phyloP scores from a whole-genome alignment of 2,329 filamentous ascomycete species.

The Kalmusia sp. region DNA sequence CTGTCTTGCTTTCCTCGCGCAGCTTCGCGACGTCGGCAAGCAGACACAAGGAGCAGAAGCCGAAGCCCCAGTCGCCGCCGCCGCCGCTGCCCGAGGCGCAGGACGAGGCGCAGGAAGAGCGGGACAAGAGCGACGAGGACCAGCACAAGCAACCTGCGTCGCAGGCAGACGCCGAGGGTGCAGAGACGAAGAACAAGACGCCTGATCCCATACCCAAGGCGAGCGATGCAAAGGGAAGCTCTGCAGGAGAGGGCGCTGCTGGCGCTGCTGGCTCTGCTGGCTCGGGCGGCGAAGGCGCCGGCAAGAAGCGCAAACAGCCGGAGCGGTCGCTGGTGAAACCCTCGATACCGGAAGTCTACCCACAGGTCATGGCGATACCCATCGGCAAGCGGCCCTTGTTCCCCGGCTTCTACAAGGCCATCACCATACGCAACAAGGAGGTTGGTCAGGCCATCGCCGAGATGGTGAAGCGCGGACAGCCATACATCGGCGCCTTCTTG shows the following conservation, averaged over 20 bases:
- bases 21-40: slow-evolving; percentile 51
- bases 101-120: slow-evolving; percentile 48
- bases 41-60: slow-evolving; percentile 63
- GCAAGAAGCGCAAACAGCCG: slow-evolving; percentile 75
- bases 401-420: slow-evolving; percentile 98
- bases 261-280: too few relatives aligned
- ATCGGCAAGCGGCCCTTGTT: slow-evolving; percentile 94
- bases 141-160: slow-evolving; percentile 51
- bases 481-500: slow-evolving; percentile 94
- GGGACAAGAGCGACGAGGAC: slow-evolving; percentile 50
- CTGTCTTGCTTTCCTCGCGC: slow-evolving; percentile 41
- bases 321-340: slow-evolving; percentile 86
- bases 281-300: slow-evolving; percentile 61
- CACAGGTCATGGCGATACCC: slow-evolving; percentile 95
- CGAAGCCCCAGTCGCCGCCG: too few relatives aligned
- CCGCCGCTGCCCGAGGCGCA: slow-evolving; percentile 56
- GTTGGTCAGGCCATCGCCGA: slow-evolving; percentile 93
- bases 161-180: slow-evolving; percentile 50
- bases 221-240: slow-evolving; percentile 65
- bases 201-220: slow-evolving; percentile 60
- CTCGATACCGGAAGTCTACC: slow-evolving; percentile 91
- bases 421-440: slow-evolving; percentile 92
- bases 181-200: slow-evolving; percentile 54
- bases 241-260: slow-evolving; percentile 61
- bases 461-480: slow-evolving; percentile 95